Percentiles rank a stretch among this genome's conserved stretches.
phyloP scores from a whole-genome alignment of 257 asterid species.

The Nicotiana undulata region DNA sequence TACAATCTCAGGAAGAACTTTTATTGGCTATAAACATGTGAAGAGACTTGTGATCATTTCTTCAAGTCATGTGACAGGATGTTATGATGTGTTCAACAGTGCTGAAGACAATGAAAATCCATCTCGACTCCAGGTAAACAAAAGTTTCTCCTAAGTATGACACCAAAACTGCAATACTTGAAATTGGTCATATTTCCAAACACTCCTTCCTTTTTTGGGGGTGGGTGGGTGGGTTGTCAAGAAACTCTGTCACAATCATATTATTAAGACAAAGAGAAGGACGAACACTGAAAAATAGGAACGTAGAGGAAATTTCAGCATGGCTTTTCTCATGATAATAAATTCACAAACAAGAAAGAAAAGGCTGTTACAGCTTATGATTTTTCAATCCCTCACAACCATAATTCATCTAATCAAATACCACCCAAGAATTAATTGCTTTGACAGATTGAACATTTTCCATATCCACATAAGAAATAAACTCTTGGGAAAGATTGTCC shows the following conservation, averaged over 20 bases:
- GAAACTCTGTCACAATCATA: background rate
- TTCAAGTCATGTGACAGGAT: background rate
- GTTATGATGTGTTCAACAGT: background rate
- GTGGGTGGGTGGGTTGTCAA: background rate
- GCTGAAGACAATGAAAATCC: background rate
- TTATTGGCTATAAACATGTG: background rate
- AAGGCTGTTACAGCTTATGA: background rate
- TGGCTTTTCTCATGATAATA: background rate
- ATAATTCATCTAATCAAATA: background rate
- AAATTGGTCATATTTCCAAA: background rate
- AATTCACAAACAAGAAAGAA: background rate
- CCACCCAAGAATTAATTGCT: background rate
- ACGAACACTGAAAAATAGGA: background rate
- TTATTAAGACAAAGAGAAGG: background rate
- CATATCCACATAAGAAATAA: background rate
- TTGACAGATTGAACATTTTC: background rate
- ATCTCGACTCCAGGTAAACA: background rate
- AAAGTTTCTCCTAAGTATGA: background rate
- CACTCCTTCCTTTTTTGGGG: background rate
- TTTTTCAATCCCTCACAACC: background rate
- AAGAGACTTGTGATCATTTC: background rate
- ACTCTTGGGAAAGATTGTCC: background rate
- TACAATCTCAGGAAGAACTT: background rate
- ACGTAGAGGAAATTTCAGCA: background rate
- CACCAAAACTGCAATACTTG: background rate